Conservation (phyloP, 2,329 filamentous ascomycete species). For the Alternaria solani region DNA sequence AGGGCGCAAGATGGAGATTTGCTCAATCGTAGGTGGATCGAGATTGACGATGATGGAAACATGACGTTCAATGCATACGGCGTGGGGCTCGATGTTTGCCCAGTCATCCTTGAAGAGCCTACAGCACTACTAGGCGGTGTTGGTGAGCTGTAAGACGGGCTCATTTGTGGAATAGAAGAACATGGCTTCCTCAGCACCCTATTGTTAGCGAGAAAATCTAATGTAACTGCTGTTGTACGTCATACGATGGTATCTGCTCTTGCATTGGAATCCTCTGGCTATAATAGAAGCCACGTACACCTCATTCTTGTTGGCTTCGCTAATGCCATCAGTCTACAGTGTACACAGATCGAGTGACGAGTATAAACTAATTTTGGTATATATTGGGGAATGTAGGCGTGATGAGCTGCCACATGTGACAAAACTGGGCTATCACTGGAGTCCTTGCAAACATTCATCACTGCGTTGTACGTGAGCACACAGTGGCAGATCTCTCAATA, state of each 20-base stretch:
- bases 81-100: slow-evolving; percentile 12
- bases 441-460: background rate
- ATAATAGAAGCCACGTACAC: too few relatives aligned
- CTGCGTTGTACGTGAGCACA: background rate
- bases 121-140: slow-evolving; percentile 7
- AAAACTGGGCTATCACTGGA: background rate
- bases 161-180: background rate
- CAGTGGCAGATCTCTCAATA: background rate
- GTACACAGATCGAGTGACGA: background rate
- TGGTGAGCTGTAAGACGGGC: background rate
- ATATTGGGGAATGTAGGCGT: background rate
- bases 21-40: slow-evolving; percentile 20
- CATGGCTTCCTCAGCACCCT: background rate
- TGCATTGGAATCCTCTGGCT: too few relatives aligned
- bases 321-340: background rate
- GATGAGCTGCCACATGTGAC: too few relatives aligned
- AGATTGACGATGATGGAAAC: slow-evolving; percentile 6
- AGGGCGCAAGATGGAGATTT: slow-evolving; percentile 17
- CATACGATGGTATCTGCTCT: too few relatives aligned
- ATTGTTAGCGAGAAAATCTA: background rate
- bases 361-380: background rate
- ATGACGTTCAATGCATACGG: slow-evolving; percentile 21
- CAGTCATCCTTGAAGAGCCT: slow-evolving; percentile 15
- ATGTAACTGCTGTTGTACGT: too few relatives aligned
- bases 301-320: too few relatives aligned